Evolutionary conservation across 2,329 filamentous ascomycete species (phyloP).

Genomic region (Aphanoascus verrucosus): DNA sequence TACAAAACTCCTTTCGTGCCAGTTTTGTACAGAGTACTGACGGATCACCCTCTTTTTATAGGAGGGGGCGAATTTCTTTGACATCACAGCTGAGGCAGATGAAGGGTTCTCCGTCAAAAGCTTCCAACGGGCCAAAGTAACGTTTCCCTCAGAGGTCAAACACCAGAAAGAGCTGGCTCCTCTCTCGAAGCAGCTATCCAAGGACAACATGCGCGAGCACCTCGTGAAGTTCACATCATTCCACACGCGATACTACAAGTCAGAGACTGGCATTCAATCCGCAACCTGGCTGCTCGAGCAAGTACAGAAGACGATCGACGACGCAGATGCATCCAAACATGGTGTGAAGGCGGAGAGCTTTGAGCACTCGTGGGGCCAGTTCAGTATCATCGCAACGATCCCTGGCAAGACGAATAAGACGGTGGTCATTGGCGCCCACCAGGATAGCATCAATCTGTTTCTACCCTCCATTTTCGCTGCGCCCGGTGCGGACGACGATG

Average conservation of each 20-base stretch:
- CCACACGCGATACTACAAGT: conserved; percentile 50
- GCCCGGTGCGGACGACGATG: conserved; percentile 88
- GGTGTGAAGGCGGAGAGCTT: conserved; percentile 64
- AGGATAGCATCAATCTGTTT: conserved; percentile 75
- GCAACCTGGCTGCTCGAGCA: conserved; percentile 75
- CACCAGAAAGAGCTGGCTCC: conserved; percentile 55
- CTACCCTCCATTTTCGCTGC: conserved; percentile 75
- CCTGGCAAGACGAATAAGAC: conserved; percentile 77
- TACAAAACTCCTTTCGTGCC: not conserved
- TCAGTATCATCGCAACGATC: conserved; percentile 82
- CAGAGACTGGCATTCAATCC: conserved; percentile 59
- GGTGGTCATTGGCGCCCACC: conserved; percentile 80
- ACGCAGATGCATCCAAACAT: conserved; percentile 52
- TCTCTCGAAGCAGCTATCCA: conserved; percentile 58
- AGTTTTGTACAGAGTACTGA: not conserved
- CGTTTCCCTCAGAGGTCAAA: conserved; percentile 57
- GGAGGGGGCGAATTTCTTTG: conserved; percentile 84
- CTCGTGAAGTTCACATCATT: conserved; percentile 58
- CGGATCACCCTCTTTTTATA: conserved; percentile 28
- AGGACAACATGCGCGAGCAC: conserved; percentile 65
- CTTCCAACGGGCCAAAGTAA: conserved; percentile 29
- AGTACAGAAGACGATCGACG: conserved; percentile 60
- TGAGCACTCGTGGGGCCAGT: conserved; percentile 75
- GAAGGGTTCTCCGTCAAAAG: conserved; percentile 48
- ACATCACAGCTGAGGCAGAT: conserved; percentile 63